Percentiles rank a stretch among this genome's conserved stretches.
These are phyloP conservation scores for Trichoderma sp. DNA, from an alignment of 2,329 filamentous ascomycete species.

Conservation along the genomic window DNA sequence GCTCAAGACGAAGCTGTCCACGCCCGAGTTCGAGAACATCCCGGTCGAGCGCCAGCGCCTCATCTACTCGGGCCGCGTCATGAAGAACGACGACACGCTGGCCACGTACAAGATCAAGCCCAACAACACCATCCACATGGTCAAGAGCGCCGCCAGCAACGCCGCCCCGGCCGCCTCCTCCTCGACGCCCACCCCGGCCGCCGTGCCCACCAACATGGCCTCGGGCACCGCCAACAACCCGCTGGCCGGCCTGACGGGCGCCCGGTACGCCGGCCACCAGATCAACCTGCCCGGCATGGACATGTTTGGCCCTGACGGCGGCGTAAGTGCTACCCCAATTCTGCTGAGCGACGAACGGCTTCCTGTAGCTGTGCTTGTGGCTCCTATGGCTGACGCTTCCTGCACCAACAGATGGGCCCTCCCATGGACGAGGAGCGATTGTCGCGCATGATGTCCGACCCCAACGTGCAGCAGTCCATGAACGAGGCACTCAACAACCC, in stretches of 20 bases:
- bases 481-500: slow-evolving; percentile 96
- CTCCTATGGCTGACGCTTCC: not conserved
- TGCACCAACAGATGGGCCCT: slow-evolving; percentile 90
- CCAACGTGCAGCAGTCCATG: slow-evolving; percentile 82
- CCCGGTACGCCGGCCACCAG: slow-evolving; percentile 83
- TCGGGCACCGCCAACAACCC: slow-evolving; percentile 85
- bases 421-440: slow-evolving; percentile 80
- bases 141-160: slow-evolving; percentile 94
- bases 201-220: slow-evolving; percentile 73
- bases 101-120: slow-evolving; percentile 91
- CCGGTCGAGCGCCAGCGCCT: slow-evolving; percentile 86
- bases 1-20: slow-evolving; percentile 85
- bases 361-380: no score
- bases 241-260: slow-evolving; percentile 86
- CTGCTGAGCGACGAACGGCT: no score
- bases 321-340: slow-evolving; percentile 61
- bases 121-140: slow-evolving; percentile 92
- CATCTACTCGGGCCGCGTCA: slow-evolving; percentile 95
- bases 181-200: slow-evolving; percentile 47
- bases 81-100: slow-evolving; percentile 91
- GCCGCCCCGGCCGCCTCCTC: slow-evolving; percentile 50
- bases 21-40: slow-evolving; percentile 80
- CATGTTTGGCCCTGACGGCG: slow-evolving; percentile 91
- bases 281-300: slow-evolving; percentile 84
- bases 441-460: slow-evolving; percentile 83